Conservation (phyloP, 352 stramenopile species). For the Phytophthora ramorum region DNA sequence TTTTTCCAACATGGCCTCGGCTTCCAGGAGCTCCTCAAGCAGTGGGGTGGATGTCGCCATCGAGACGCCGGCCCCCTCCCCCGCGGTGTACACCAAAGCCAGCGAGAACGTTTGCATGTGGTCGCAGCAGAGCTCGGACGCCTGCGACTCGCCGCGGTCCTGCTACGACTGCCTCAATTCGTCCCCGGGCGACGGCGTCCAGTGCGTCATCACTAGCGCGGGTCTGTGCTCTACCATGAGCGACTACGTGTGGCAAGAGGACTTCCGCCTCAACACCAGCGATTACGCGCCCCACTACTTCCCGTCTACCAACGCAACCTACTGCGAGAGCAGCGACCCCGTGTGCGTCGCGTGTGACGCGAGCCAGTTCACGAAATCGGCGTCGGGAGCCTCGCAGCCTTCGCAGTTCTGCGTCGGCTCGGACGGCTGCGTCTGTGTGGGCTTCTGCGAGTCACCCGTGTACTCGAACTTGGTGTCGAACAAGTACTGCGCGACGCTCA, state of each 20-base stretch:
- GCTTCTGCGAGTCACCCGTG: slow-evolving; percentile 42
- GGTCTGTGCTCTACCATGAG: slow-evolving; percentile 41
- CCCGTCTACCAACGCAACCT: slow-evolving; percentile 43
- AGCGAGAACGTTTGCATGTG: slow-evolving; percentile 51
- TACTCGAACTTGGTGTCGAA: slow-evolving; percentile 29
- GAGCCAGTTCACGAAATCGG: slow-evolving; percentile 24
- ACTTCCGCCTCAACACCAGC: slow-evolving; percentile 41
- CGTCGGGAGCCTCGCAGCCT: slow-evolving; percentile 15
- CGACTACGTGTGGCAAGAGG: slow-evolving; percentile 37
- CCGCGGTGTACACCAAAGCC: slow-evolving; percentile 20
- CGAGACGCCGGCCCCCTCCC: slow-evolving; percentile 10
- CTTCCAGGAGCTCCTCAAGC: background rate
- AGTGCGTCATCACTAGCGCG: slow-evolving; percentile 37
- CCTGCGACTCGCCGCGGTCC: slow-evolving; percentile 37
- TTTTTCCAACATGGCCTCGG: background rate
- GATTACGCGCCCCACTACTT: slow-evolving; percentile 39
- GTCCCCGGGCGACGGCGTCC: slow-evolving; percentile 19
- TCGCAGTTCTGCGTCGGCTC: slow-evolving; percentile 44
- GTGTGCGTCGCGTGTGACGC: slow-evolving; percentile 19
- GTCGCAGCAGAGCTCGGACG: slow-evolving; percentile 28
- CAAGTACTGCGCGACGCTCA: slow-evolving; percentile 28
- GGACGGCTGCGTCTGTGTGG: slow-evolving; percentile 39
- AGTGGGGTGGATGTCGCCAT: background rate
- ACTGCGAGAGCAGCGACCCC: slow-evolving; percentile 45
- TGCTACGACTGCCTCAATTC: slow-evolving; percentile 50